Base-by-base conservation (phyloP, 2,329 filamentous ascomycete species). In the Colletotrichum endophyticum region DNA sequence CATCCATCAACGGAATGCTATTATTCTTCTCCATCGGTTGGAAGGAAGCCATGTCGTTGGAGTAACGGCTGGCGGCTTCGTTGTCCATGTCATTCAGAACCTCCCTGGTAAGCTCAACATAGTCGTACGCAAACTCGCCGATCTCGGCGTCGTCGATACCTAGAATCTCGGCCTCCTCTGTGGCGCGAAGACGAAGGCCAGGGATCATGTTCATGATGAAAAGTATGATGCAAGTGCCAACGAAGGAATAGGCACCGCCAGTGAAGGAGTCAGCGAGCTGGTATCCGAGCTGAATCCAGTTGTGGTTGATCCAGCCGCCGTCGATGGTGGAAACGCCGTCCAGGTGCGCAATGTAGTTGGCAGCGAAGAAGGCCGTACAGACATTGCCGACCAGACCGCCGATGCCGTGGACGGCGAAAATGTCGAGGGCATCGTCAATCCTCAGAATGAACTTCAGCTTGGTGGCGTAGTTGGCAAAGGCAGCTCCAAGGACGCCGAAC, bases 121-220 rank as follows among this genome's bases (percentile, higher is more conserved):
- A 98, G 85, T 98, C 96, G 84, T 98, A 98, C n/a, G 95, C 96
- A 83, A 97, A 98, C 87, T 98, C 96, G 83, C 96, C 96, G 81
- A 98, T 95, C 85, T 98, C 95, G 28, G 94, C 93, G 81, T 98
- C 96, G 81, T 98, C 95, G 76, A 98, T 96, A 79, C 95, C 95
- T 57, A 95, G 88, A 68, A 96, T 92, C 85, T 98, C 95, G 49
- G 95, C 94, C 78, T 97, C 94, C 80, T 95, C 93, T 16, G 87
- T 89, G 0, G 93, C 93, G 66, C 95, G 94, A 61, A 98, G 92
- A 73, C 91, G 91, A 53, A 98, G 88, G 15, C 94, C 93, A 1
- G 95, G 95, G 30, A 97, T 89, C 79, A 95, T 89, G 84, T 96
- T 96, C 86, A 96, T 93, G 79, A 96, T 80, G 84, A 95, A 94